Evolutionary conservation across 164 flowering plant species (phyloP).

Genomic region (Kingdonia uniflora): DNA sequence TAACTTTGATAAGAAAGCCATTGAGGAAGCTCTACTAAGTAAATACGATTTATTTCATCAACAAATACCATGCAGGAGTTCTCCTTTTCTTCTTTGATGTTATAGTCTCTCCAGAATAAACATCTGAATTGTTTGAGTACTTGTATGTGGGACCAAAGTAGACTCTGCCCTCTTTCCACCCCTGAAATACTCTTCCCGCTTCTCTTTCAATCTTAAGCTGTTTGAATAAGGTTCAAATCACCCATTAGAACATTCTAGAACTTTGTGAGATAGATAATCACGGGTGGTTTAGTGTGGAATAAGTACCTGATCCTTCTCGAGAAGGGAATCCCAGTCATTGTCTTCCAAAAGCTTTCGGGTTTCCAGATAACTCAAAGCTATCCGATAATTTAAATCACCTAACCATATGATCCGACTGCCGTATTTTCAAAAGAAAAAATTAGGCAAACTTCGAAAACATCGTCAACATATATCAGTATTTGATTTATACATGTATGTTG

Average conservation of each 20-base stretch:
- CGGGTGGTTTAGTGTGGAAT: not conserved
- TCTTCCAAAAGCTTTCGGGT: conserved; percentile 45
- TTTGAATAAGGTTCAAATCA: not conserved
- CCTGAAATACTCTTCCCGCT: conserved; percentile 70
- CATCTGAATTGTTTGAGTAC: conserved; percentile 59
- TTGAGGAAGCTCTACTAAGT: too few relatives aligned
- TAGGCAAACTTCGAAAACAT: not conserved
- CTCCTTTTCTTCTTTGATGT: conserved; percentile 54
- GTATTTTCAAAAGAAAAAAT: conserved; percentile 5
- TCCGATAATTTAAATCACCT: conserved; percentile 84
- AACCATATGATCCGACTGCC: conserved; percentile 72
- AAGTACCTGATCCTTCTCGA: conserved; percentile 73
- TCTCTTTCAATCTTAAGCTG: conserved; percentile 76
- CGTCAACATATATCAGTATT: not conserved
- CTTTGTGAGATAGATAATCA: not conserved
- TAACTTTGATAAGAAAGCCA: too few relatives aligned
- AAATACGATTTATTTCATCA: not conserved
- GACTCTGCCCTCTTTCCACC: conserved; percentile 78
- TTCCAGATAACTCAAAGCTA: conserved; percentile 58
- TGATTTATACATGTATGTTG: not conserved
- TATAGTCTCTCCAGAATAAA: conserved; percentile 54
- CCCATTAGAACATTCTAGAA: not conserved
- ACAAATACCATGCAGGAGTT: conserved; percentile 83
- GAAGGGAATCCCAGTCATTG: conserved; percentile 65
- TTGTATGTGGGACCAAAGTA: conserved; percentile 86